Base-by-base conservation (phyloP, 2,329 filamentous ascomycete genomes). In the Claviceps monticola region DNA sequence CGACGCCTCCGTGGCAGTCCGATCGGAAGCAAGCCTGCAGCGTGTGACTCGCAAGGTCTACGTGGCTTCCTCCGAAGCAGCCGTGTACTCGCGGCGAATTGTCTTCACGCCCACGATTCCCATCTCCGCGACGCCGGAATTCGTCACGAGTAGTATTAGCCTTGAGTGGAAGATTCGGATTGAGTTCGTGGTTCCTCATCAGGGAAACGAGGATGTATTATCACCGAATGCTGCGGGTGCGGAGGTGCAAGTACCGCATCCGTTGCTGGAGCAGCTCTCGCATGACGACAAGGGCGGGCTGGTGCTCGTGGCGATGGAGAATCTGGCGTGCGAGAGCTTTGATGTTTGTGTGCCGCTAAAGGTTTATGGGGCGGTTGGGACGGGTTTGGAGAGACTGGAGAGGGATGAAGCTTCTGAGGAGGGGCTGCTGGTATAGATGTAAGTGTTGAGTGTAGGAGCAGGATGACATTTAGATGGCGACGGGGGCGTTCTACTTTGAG, bases 131-230 rank as follows among this genome's bases (percentile, higher is more conserved):
- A 95, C 90, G 1, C 93, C 93, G 0, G 89, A 93, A 56, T 95
- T 98, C 58, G 78, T 94, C 46, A 98, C 93, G 0, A 95, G 82
- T 55, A 90, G 90, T 2, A 80, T 98, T 4, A 86, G 80, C 56
- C 72, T 96, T 26, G 85, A 88, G 58, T 98, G 93, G 93, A 86
- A 85, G 64, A 73, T 98, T 37, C 75, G 88, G 1, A 81, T 98
- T 53, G 90, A 97, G 68, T 98, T 98, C 67, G 89, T 95, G 26
- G 91, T 91, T 5, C 83, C 86, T 5, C 79, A 76, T 17, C 64
- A 76, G 41, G 58, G 62, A 43, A 55, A 13, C 5, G 13, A 23
- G 13, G 17, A 17, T 19, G 21, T 19, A 19, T 47, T 53, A 34
- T 55, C 54, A n/a, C 60, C 60, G 2, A 17, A 45, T 45, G 5